A percentile compares a stretch with the other conserved stretches of the same genome.
Evolutionary conservation across 805 yeast species (phyloP).

Genomic region (Zygotorulaspora danielsina): DNA sequence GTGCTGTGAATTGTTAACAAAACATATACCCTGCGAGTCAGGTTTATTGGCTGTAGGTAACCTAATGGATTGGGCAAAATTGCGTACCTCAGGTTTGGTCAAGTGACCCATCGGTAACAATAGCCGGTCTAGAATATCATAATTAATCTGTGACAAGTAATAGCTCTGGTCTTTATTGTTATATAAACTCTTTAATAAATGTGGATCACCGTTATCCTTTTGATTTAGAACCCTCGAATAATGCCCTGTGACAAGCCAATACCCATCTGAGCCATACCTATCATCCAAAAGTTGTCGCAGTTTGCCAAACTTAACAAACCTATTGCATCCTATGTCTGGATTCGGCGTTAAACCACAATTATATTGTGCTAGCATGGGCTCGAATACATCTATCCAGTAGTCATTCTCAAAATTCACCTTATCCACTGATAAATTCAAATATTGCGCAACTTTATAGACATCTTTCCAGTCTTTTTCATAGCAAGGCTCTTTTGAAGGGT

Average conservation of each 20-base stretch:
- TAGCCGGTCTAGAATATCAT: conserved; percentile 44
- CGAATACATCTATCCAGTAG: conserved; percentile 89
- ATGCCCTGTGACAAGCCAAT: conserved; percentile 93
- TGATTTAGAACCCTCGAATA: conserved; percentile 51
- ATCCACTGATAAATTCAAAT: conserved; percentile 62
- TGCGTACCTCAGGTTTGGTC: conserved; percentile 69
- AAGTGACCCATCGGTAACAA: conserved; percentile 80
- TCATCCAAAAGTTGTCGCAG: conserved; percentile 52
- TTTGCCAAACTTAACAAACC: conserved; percentile 80
- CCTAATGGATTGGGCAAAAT: conserved; percentile 51
- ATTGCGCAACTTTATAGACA: conserved; percentile 59
- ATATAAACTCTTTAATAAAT: conserved; percentile 56
- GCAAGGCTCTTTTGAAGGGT: conserved; percentile 50
- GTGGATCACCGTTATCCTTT: conserved; percentile 32
- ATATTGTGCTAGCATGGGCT: conserved; percentile 81
- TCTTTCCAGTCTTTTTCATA: conserved; percentile 87
- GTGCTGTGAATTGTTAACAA: conserved; percentile 61
- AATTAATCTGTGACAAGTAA: conserved; percentile 66
- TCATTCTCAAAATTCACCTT: conserved; percentile 83
- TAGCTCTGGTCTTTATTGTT: conserved; percentile 82
- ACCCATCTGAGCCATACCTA: conserved; percentile 39
- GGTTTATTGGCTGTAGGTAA: conserved; percentile 72
- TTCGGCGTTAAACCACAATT: conserved; percentile 80
- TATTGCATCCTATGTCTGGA: conserved; percentile 89
- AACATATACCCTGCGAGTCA: conserved; percentile 93